A percentile compares a stretch with the other conserved stretches of the same genome.
Evolutionary conservation across 805 yeast genomes (phyloP).

Genomic region (Wilhelminamyces savonicus): DNA sequence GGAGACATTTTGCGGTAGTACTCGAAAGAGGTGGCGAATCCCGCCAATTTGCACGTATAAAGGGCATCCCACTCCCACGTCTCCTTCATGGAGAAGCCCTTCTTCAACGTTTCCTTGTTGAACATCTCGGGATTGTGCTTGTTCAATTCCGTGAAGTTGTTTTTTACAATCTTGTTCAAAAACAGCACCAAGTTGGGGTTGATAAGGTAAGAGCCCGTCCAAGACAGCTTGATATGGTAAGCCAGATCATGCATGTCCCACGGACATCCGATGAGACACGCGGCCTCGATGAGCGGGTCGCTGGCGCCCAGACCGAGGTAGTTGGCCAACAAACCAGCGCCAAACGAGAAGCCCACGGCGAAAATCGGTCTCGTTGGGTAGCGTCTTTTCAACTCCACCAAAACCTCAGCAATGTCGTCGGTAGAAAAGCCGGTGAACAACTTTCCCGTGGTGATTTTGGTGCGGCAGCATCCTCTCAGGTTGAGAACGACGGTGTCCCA

Average conservation of each 20-base stretch:
- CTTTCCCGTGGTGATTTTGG: conserved; percentile 61
- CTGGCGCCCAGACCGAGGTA: conserved; percentile 63
- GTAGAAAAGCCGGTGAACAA: conserved; percentile 70
- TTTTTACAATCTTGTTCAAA: conserved; percentile 25
- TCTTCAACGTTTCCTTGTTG: conserved; percentile 14
- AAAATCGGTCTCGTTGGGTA: conserved; percentile 61
- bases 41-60: conserved; percentile 62
- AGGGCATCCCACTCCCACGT: conserved; percentile 56
- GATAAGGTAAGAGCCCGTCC: conserved; percentile 29
- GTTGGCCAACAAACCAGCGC: conserved; percentile 66
- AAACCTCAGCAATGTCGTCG: conserved; percentile 55
- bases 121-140: conserved; percentile 20
- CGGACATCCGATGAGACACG: conserved; percentile 56
- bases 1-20: conserved; percentile 66
- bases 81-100: conserved; percentile 15
- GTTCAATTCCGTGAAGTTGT: conserved; percentile 28
- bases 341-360: conserved; percentile 76
- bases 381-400: conserved; percentile 41
- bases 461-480: conserved; percentile 70
- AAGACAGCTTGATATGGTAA: conserved; percentile 31
- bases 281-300: conserved; percentile 36
- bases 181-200: conserved; percentile 27
- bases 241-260: conserved; percentile 64
- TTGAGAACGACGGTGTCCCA: conserved; percentile 70
- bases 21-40: conserved; percentile 55